Base-by-base conservation (phyloP, 371 early-diverging fungal genomes). In the Rhizopus arrhizus region DNA sequence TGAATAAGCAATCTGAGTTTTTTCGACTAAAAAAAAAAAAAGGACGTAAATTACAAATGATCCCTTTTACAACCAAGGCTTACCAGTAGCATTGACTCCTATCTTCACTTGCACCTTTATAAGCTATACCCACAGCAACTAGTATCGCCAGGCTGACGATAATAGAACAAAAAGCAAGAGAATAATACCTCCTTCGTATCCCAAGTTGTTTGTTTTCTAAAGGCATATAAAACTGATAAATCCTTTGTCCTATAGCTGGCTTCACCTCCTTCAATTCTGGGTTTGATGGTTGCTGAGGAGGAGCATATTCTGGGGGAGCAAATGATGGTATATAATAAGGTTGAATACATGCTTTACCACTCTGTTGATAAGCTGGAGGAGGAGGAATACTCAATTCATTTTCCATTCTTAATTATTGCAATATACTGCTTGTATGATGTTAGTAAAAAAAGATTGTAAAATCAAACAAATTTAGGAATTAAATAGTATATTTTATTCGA, bases 151-250 rank as follows among this genome's bases (percentile, higher is more conserved):
- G 58, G 5, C 73, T 70, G 36, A 72, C 56, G 1, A 72, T 13
- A 6, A 75, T 72, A 59, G 70, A 72, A 38, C 76, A 75, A 29
- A 63, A 69, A 11, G 72, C 58, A 3, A 67, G 16, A 3, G 76
- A 70, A 34, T 65, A 72, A 5, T 59, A 22, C 13, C 73, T 54
- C 34, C 76, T 67, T 36, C 54, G 69, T 15, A 66, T 40, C 1
- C 64, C 76, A n/a, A 75, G 41, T 2, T 53, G 45, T 48, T 55
- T 60, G 29, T 75, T 75, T 22, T 72, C 42, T 3, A 62, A 59
- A n/a, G 70, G 76, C 50, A 70, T 56, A 56, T 75, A 75, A 34
- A 72, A 75, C 15, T 49, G 48, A 8, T 58, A 58, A 28, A 72
- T 36, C 8, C 59, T 60, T 43, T 69, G 69, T 0, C 63, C 59